Evolutionary conservation across 2,329 filamentous ascomycete species (phyloP).

Genomic region (Colletotrichum aenigma): DNA sequence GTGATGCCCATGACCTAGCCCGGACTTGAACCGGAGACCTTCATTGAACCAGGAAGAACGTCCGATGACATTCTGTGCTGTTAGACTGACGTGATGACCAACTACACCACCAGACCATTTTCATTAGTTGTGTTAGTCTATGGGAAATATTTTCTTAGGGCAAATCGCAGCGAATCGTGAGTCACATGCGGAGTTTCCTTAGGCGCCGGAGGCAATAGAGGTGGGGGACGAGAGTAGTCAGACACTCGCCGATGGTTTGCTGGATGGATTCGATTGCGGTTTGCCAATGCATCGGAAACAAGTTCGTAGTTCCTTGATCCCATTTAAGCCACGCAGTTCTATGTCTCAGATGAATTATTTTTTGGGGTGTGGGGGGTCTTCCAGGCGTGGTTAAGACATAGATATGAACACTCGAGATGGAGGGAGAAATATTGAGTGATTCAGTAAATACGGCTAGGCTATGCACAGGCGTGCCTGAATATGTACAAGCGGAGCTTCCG

Average conservation of each 20-base stretch:
- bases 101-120: constrained; percentile 33
- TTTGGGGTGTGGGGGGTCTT: accelerated
- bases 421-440: neutral
- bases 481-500: neutral
- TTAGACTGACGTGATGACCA: constrained; percentile 55
- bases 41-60: neutral
- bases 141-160: neutral
- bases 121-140: neutral
- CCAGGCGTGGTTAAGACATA: neutral
- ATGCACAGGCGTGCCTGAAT: neutral
- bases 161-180: neutral
- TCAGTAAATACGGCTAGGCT: neutral
- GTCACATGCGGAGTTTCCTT: neutral
- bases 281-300: accelerated
- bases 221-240: neutral
- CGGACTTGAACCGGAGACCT: constrained; percentile 18
- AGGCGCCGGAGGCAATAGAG: neutral
- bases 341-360: neutral
- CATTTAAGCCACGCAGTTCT: neutral
- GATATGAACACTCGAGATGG: neutral
- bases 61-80: constrained; percentile 7
- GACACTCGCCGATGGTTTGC: neutral
- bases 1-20: neutral
- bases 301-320: neutral
- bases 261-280: neutral